Evolutionary conservation across 2,329 filamentous ascomycete genomes (phyloP), one percentile per base, ranked within the genome.

Genomic region (Aspergillus oerlinghausenensis): DNA sequence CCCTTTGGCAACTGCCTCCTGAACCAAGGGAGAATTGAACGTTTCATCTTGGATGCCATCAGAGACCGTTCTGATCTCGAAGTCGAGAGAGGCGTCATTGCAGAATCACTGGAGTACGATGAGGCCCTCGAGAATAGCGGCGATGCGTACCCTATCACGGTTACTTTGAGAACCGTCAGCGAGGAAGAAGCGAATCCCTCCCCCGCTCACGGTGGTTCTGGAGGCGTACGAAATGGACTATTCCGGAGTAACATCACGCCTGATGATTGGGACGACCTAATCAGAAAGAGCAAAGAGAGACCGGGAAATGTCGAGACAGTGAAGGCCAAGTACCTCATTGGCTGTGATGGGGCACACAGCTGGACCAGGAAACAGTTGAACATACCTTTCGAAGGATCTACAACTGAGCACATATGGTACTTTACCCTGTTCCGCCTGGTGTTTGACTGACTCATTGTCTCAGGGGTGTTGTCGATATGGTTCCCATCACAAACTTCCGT

Each of bases 11-110:
- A 89, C 67, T 80, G 84, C 2, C 83, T 88, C 9, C 70, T 91
- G 49, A 86, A 90, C 63, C 88, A 91, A 71, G 88, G 87, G 2
- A 81, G 87, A 1, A 84, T 90, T 58, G 88, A 90, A 66, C 77
- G 80, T 0, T 87, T 86, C 68, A 87, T 88, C 64, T 75, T 87
- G 0, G 84, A 88, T 59, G 79, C 81, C 42, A 82, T 88, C 52
- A 78, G 79, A 61, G 74, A 81, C 53, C 71, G 81, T 62, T 80
- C 79, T 5, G 77, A 80, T 14, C 79, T 86, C 45, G 66, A 66
- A 2, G 78, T 89, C 6, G 85, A 89, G 63, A 78, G 85, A 2
- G 82, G 80, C 0, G 80, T 87, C 1, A 66, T 88, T 4, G 85
- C 85, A 0, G 78, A 80, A 29, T 72, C 73, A 0, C 71, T 88